Percentiles rank a stretch among this genome's conserved stretches.
Conservation (phyloP, 495 filamentous ascomycete species). For the Cetradonia linearis region DNA sequence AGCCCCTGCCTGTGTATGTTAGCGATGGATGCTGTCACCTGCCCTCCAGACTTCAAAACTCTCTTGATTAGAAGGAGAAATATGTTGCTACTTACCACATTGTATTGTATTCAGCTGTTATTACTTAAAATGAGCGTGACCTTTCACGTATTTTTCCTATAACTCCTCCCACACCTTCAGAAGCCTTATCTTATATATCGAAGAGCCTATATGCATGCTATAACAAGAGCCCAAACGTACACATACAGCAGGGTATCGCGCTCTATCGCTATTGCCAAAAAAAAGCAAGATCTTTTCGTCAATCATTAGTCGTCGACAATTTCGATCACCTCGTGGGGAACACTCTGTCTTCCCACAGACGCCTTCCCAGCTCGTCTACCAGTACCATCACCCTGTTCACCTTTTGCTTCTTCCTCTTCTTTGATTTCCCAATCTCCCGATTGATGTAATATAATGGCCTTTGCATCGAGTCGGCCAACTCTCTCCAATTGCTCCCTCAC, state of each 20-base stretch:
- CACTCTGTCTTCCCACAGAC: slow-evolving; percentile 1
- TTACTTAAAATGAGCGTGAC: neutral
- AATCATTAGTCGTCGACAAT: slow-evolving; percentile 19
- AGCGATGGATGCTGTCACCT: neutral
- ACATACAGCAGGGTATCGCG: slow-evolving; percentile 8
- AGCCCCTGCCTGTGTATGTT: too few relatives aligned
- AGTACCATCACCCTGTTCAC: slow-evolving; percentile 21
- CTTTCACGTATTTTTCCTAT: neutral
- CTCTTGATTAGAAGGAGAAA: neutral
- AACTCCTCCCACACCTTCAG: neutral
- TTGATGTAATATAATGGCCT: slow-evolving; percentile 45
- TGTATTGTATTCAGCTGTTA: neutral
- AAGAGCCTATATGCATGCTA: neutral
- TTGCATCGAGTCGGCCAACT: slow-evolving; percentile 36
- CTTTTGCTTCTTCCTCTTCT: slow-evolving; percentile 26
- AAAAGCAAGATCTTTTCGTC: neutral
- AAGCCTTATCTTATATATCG: neutral
- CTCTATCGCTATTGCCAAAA: neutral
- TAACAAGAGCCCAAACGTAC: neutral
- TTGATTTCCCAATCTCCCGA: slow-evolving; percentile 50
- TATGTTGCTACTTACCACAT: neutral
- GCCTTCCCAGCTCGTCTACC: slow-evolving; percentile 7
- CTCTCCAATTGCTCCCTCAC: slow-evolving; percentile 42
- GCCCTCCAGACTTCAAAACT: neutral
- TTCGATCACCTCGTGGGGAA: slow-evolving; percentile 19